Evolutionary conservation across 306 rosid species (phyloP).

Genomic region (Arachis hypogaea): DNA sequence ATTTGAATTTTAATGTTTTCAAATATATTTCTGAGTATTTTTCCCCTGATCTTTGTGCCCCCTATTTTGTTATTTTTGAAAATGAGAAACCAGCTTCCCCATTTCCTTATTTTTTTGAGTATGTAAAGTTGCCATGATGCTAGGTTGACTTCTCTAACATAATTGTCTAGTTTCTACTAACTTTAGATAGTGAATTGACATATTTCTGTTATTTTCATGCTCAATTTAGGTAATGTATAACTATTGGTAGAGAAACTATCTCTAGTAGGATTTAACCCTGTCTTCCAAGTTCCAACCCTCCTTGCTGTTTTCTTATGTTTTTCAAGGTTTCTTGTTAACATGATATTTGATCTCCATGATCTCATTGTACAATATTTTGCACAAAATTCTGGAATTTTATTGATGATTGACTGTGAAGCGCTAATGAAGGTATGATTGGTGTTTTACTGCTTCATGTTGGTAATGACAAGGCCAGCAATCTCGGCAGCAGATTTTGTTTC

Average conservation of each 20-base stretch:
- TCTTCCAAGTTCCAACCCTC: background rate
- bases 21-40: background rate
- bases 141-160: background rate
- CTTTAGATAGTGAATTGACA: conserved; percentile 18
- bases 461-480: background rate
- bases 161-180: background rate
- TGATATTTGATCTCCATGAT: background rate
- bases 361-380: background rate
- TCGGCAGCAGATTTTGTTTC: conserved; percentile 1
- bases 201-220: conserved; percentile 17
- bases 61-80: background rate
- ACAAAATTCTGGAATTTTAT: conserved; percentile 4
- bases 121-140: conserved; percentile 3
- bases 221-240: background rate
- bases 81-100: conserved; percentile 2
- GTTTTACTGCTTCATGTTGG: background rate
- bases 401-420: conserved; percentile 17
- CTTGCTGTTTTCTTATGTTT: background rate
- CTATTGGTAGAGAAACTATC: conserved; percentile 23
- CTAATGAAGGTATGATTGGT: conserved; percentile 28
- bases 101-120: background rate
- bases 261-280: background rate
- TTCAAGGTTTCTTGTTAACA: background rate
- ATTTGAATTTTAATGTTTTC: background rate
- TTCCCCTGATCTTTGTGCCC: background rate